Evolutionary conservation across 306 rosid species (phyloP), one percentile per base, ranked within the genome.

Genomic region (Gynostemma pentaphyllum): DNA sequence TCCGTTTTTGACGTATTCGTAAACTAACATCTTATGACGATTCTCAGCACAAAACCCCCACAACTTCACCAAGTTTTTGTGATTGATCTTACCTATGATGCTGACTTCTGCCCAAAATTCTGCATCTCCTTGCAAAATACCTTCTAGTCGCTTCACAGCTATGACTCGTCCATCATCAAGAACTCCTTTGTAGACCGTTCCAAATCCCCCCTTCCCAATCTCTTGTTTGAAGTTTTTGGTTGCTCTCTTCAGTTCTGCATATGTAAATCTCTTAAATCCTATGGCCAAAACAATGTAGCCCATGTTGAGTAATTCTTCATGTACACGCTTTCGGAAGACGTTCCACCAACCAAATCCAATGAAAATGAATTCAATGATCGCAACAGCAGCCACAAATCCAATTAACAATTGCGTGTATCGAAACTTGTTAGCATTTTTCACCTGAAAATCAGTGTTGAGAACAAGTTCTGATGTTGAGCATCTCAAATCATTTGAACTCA

Each of bases 71-170:
- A 79, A 60, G 56, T 79, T 79, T 45, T 41, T 62, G n/a, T 79
- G 84, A 11, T 79, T 72, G 37, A 79, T 69, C 51, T 62, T 79
- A 28, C 84, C 84, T 9, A 79, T 72, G 4, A 76, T 39, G 48
- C 84, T 72, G 9, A 80, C 76, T 51, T 80, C 81, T 46, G 79
- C 81, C 84, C 84, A 76, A 49, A 80, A 80, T 36, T 75, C 79
- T 4, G 78, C 72, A 16, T 76, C 72, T 29, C 81, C 84, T 66
- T 76, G 74, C 24, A 69, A 44, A 22, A 80, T 9, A 5, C 80
- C 84, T 61, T 70, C 80, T 6, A 80, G 37, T 55, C 78, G 69
- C 76, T 80, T 80, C 28, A 80, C 76, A 2, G 76, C 84, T 1
- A 80, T 71, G 2, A 32, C 51, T 30, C 76, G 72, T 54, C 45